A percentile compares a stretch with the other conserved stretches of the same genome.
Evolutionary conservation across 441 rosid species (phyloP).

Genomic region (Gossypium lobatum): DNA sequence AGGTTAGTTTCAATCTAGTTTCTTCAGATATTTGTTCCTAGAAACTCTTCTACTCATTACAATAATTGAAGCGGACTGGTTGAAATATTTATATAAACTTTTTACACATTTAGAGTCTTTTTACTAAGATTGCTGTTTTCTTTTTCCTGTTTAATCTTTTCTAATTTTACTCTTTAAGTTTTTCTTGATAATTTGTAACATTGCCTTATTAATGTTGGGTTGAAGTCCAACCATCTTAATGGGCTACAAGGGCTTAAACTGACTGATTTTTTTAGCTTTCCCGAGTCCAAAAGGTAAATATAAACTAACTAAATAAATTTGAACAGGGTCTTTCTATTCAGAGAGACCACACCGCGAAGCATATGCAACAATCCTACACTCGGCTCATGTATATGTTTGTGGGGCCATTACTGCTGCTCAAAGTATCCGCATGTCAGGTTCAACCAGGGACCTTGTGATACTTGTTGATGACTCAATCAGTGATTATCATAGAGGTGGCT

Average conservation of each 20-base stretch:
- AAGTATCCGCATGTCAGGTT: constrained; percentile 83
- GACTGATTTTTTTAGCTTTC: not conserved
- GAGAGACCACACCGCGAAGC: constrained; percentile 62
- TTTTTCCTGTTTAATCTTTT: not conserved
- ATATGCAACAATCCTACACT: constrained; percentile 81
- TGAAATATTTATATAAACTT: not conserved
- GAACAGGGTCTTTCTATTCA: constrained; percentile 55
- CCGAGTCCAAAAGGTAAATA: not conserved
- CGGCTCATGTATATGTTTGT: constrained; percentile 72
- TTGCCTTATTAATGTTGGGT: not conserved
- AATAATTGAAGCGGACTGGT: not conserved
- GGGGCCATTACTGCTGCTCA: constrained; percentile 90
- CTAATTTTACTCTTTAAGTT: not conserved
- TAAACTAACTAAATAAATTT: constrained; percentile 16
- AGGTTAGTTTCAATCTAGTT: constrained; percentile 40
- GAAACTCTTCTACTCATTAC: not conserved
- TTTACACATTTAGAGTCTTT: not conserved
- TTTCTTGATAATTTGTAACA: not conserved
- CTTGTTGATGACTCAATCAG: constrained; percentile 73
- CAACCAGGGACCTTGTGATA: constrained; percentile 75
- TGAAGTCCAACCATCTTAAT: not conserved
- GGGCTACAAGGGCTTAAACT: not conserved
- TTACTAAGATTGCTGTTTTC: not conserved
- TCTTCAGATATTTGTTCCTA: not conserved
- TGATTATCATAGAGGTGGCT: constrained; percentile 58